These are phyloP conservation scores for Tolypocladium cylindrosporum DNA, from an alignment of 2,329 filamentous ascomycete species.

Conservation along the genomic window DNA sequence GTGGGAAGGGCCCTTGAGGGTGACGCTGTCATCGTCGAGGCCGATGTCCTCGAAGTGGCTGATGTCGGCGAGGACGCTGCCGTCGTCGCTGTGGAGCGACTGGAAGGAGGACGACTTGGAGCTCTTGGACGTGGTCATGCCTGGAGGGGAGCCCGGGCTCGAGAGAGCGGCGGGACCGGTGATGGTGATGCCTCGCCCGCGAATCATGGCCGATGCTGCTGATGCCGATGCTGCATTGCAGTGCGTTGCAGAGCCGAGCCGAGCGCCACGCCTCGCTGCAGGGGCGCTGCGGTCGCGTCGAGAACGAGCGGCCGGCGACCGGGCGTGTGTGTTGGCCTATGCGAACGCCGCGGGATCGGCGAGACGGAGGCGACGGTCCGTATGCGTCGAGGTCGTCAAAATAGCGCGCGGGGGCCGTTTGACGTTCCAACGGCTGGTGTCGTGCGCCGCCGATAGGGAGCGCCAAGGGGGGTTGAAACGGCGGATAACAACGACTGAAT, in stretches of 20 bases:
- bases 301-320: not conserved
- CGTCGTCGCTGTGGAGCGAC: constrained; percentile 68
- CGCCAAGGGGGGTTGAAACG: not conserved
- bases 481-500: not conserved
- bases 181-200: constrained; percentile 16
- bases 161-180: constrained; percentile 13
- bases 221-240: constrained; percentile 14
- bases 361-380: not conserved
- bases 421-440: not conserved
- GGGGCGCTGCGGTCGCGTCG: not conserved
- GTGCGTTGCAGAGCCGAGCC: not conserved
- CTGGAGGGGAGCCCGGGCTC: constrained; percentile 31
- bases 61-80: constrained; percentile 59
- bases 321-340: not conserved
- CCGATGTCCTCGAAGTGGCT: constrained; percentile 91
- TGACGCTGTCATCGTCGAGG: constrained; percentile 53
- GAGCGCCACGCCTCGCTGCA: not conserved
- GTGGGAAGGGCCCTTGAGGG: constrained; percentile 39
- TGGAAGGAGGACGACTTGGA: constrained; percentile 85
- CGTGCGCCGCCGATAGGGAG: not conserved
- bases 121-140: constrained; percentile 74
- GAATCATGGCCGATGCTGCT: constrained; percentile 21
- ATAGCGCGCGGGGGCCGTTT: not conserved
- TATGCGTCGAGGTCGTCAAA: not conserved
- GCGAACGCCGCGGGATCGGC: not conserved